Evolutionary conservation across 352 stramenopile species (phyloP).

Genomic region (Globisporangium canariense): DNA sequence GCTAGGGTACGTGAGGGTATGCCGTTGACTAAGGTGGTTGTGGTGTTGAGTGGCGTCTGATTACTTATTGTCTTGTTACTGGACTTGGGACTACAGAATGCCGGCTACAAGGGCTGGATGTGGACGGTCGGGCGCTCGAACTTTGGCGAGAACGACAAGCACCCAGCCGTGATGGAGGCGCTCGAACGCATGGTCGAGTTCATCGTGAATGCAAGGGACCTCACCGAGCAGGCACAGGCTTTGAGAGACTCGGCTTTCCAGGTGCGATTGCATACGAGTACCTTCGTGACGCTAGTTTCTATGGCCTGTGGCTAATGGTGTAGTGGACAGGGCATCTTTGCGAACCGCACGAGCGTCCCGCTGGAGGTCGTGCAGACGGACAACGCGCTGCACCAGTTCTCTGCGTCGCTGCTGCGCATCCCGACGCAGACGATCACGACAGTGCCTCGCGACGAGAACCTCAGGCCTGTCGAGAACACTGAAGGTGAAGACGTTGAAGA

Average conservation of each 20-base stretch:
- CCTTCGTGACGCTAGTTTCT: neutral
- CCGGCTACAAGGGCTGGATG: conserved; percentile 78
- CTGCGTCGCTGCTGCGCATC: conserved; percentile 59
- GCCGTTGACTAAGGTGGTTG: neutral
- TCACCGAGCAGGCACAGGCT: conserved; percentile 28
- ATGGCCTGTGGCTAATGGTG: neutral
- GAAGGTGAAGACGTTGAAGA: conserved; percentile 23
- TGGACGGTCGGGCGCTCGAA: conserved; percentile 76
- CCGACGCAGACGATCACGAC: conserved; percentile 79
- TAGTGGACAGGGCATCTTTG: conserved; percentile 38
- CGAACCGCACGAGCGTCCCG: conserved; percentile 25
- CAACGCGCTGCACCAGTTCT: conserved; percentile 60
- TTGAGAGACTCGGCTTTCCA: conserved; percentile 23
- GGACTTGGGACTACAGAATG: conserved; percentile 26
- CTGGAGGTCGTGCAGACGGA: conserved; percentile 58
- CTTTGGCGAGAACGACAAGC: conserved; percentile 83
- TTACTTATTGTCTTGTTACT: conserved; percentile 2
- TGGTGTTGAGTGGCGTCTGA: neutral
- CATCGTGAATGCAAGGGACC: conserved; percentile 37
- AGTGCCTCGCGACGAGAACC: conserved; percentile 56
- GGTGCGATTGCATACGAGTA: conserved; percentile 18
- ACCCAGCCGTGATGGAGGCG: conserved; percentile 65
- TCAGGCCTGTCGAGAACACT: conserved; percentile 16
- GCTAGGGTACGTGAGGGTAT: conserved; percentile 29
- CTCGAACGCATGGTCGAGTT: conserved; percentile 76